Conservation (phyloP, 208 protist genomes). For the Acanthamoeba healyi region DNA sequence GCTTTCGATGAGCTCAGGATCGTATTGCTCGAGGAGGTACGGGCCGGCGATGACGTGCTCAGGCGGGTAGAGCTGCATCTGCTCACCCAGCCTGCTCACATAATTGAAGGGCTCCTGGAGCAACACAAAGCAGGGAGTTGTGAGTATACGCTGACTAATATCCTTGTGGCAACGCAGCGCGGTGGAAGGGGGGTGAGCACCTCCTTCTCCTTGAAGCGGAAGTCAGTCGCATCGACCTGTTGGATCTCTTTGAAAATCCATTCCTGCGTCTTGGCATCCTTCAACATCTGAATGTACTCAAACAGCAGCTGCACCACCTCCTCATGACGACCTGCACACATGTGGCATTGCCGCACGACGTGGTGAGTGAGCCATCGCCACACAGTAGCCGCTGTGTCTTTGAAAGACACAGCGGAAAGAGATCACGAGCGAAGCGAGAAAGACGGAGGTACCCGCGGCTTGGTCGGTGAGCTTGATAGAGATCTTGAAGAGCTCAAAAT, state of each 20-base stretch:
- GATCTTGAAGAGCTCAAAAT: constrained; percentile 82
- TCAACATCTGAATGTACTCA: constrained; percentile 79
- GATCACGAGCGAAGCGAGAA: not conserved
- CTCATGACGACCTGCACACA: constrained; percentile 68
- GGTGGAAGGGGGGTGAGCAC: not conserved
- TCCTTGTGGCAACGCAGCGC: not conserved
- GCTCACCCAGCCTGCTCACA: constrained; percentile 53
- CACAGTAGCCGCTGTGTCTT: no score
- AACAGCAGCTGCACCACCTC: constrained; percentile 77
- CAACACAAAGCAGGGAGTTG: not conserved
- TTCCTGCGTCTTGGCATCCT: constrained; percentile 69
- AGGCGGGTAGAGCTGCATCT: constrained; percentile 78
- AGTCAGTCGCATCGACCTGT: constrained; percentile 48
- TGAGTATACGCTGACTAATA: not conserved
- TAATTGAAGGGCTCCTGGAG: constrained; percentile 59
- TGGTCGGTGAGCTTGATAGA: constrained; percentile 78
- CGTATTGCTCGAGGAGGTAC: constrained; percentile 67
- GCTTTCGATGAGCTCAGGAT: constrained; percentile 69
- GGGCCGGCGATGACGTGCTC: constrained; percentile 71
- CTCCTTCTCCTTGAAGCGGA: constrained; percentile 81
- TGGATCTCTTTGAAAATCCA: constrained; percentile 81
- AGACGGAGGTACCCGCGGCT: constrained; percentile 17
- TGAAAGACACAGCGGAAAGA: not conserved
- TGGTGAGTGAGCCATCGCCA: no score
- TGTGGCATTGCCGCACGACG: not conserved